A percentile compares a stretch with the other conserved stretches of the same genome.
These are phyloP conservation scores for Apodospora peruviana DNA, from an alignment of 495 filamentous ascomycete species.

Conservation along the genomic window DNA sequence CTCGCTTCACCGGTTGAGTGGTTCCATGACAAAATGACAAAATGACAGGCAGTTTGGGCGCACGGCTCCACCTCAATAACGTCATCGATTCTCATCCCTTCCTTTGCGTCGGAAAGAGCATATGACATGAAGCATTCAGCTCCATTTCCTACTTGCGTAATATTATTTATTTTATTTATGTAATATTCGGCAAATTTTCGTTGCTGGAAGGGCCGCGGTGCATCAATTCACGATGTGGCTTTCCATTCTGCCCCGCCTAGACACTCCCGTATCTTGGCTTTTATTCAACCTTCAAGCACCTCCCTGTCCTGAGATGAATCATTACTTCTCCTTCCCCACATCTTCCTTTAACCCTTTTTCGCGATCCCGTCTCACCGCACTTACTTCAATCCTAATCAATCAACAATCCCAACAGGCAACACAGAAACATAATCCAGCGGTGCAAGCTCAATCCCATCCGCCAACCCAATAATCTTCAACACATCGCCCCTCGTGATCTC, in stretches of 20 bases:
- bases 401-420: conserved; percentile 53
- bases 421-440: conserved; percentile 63
- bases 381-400: conserved; percentile 27
- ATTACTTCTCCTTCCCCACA: neutral
- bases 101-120: too few species aligned
- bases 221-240: neutral
- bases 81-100: too few species aligned
- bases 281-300: too few species aligned
- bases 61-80: too few species aligned
- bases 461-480: conserved; percentile 53
- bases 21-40: too few species aligned
- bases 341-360: neutral
- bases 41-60: too few species aligned
- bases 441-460: conserved; percentile 57
- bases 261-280: neutral
- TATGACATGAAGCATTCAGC: too few species aligned
- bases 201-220: neutral
- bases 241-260: neutral
- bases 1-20: too few species aligned
- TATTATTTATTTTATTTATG: too few species aligned
- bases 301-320: too few species aligned
- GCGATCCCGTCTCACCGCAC: neutral
- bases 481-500: conserved; percentile 47
- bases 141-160: too few species aligned
- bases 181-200: too few species aligned